Conservation (phyloP, 148 eudicot genomes). For the Diospyros kaki region DNA sequence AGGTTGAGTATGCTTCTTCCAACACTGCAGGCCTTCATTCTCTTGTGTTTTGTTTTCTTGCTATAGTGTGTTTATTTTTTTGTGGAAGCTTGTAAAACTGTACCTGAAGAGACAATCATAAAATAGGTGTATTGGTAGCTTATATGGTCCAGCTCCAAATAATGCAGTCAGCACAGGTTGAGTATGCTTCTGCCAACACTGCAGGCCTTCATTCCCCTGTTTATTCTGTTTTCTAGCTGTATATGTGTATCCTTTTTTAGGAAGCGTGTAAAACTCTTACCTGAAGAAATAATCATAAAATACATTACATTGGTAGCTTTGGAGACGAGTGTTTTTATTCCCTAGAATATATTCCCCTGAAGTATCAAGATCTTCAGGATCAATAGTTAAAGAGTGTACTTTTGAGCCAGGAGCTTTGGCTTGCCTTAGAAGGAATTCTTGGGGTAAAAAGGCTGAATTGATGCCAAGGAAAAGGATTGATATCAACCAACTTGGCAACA, state of each 20-base stretch:
- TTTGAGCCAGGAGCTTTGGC: neutral
- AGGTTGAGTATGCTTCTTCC: constrained; percentile 40
- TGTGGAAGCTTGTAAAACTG: neutral
- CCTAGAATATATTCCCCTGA: neutral
- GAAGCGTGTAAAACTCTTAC: neutral
- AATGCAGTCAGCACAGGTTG: constrained; percentile 81
- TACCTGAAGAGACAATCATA: neutral
- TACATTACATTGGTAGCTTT: constrained; percentile 9
- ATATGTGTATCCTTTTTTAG: neutral
- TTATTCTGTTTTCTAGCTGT: neutral
- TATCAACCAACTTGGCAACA: too few relatives aligned
- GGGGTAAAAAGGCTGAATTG: neutral
- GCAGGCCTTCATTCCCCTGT: neutral
- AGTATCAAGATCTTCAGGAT: neutral
- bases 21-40: neutral
- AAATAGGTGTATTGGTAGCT: neutral
- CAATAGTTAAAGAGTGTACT: neutral
- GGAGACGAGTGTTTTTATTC: neutral
- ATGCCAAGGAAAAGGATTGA: neutral
- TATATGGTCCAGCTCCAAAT: constrained; percentile 75
- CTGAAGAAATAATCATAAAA: neutral
- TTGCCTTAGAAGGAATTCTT: neutral
- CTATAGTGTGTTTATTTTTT: neutral
- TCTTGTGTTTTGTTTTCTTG: neutral
- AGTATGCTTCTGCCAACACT: neutral